Evolutionary conservation across 805 yeast species (phyloP), one percentile per base, ranked within the genome.

Genomic region (Barnettozyma vustinii): DNA sequence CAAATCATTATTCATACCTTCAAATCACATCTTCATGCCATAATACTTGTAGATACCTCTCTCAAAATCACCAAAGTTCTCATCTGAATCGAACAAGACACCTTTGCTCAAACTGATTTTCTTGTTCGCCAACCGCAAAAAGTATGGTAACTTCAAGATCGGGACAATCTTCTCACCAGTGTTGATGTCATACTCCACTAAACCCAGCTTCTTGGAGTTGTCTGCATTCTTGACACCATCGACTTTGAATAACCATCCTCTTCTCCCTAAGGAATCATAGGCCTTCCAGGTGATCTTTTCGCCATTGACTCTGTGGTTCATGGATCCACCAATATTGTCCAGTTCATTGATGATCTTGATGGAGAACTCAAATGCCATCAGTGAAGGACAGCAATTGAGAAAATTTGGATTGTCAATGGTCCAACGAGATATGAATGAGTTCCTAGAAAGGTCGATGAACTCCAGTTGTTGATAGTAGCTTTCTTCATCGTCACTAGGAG

Each of bases 191-290:
- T 80, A 84, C 58, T 72, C 77, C 4, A 80, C 73, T 45, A 81
- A 64, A 5, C 68, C 65, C 21, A 56, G 47, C 9, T 60, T 56
- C 20, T 60, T 59, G 1, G 65, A 51, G 53, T 69, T 68, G 21
- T 62, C 73, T 9, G 64, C 63, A 48, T 70, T 70, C 32, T 58
- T 42, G 21, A 50, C 56, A 3, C 56, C 59, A 45, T 69, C 71
- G 16, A 70, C 66, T 59, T 75, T 79, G 64, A 81, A 84, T 16
- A 89, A 63, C 96, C 96, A 89, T 12, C 87, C 83, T 52, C 97
- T 73, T 52, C 96, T 73, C 5, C 96, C 95, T 57, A 60, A 70
- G 21, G 70, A 73, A 53, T 47, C 74, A 65, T 18, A 66, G 51
- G 52, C 61, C 47, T 43, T 59, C 64, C 57, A 69, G 46, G 32